phyloP scores from a whole-genome alignment of 805 yeast genomes.

The Starmerella floris region DNA sequence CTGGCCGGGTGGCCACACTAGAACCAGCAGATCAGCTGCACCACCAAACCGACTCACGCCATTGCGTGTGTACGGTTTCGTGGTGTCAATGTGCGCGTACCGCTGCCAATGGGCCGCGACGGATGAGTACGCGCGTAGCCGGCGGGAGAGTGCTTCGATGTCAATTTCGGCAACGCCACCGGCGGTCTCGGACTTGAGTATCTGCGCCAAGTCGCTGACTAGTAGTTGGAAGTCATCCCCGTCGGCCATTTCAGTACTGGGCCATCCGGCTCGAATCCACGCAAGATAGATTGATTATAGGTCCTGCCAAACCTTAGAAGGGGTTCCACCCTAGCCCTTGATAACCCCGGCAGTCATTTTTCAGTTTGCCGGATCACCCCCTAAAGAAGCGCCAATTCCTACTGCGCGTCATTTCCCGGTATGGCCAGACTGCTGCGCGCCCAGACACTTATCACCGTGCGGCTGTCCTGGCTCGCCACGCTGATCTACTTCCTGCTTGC shows the following conservation, averaged over 20 bases:
- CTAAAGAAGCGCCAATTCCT: too few relatives aligned
- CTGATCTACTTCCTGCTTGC: constrained; percentile 23
- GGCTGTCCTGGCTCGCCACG: constrained; percentile 20
- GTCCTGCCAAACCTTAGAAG: too few relatives aligned
- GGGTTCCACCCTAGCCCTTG: too few relatives aligned
- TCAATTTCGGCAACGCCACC: constrained; percentile 39
- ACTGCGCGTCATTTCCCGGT: too few relatives aligned
- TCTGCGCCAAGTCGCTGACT: constrained; percentile 26
- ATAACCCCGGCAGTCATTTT: too few relatives aligned
- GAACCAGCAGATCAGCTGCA: constrained; percentile 50
- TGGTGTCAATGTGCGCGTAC: constrained; percentile 42
- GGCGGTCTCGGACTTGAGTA: constrained; percentile 30
- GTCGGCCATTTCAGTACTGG: too few relatives aligned
- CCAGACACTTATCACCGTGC: constrained; percentile 8
- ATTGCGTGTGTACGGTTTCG: constrained; percentile 46
- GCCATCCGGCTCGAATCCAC: too few relatives aligned
- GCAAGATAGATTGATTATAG: too few relatives aligned
- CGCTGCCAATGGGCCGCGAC: constrained; percentile 43
- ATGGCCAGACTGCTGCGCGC: constrained; percentile 4
- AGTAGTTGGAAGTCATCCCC: constrained; percentile 24
- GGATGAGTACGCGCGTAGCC: constrained; percentile 39
- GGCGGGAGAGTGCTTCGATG: constrained; percentile 31
- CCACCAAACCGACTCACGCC: constrained; percentile 64
- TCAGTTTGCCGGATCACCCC: too few relatives aligned
- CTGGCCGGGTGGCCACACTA: constrained; percentile 60